These are phyloP conservation scores for Cercophora sp. DNA, from an alignment of 495 filamentous ascomycete genomes.

Conservation along the genomic window DNA sequence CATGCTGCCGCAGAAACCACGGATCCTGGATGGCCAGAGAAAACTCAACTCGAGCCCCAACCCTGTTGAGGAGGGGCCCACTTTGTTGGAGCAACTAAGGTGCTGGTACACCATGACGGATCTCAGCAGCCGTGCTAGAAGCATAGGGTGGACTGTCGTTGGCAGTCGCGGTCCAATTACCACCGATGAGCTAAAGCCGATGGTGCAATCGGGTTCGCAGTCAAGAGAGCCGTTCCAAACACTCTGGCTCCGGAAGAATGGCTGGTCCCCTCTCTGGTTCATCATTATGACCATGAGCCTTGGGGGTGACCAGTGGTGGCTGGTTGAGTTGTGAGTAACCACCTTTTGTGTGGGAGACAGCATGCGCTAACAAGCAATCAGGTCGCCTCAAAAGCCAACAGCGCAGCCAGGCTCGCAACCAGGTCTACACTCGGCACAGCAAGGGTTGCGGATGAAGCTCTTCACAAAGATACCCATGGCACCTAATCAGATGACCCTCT, in stretches of 20 bases:
- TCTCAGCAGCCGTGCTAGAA: constrained; percentile 55
- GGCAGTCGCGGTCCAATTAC: constrained; percentile 53
- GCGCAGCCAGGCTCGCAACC: constrained; percentile 13
- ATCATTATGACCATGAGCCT: constrained; percentile 65
- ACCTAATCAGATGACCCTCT: constrained; percentile 27
- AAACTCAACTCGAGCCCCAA: constrained; percentile 52
- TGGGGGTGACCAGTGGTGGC: constrained; percentile 73
- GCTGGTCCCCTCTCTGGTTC: constrained; percentile 65
- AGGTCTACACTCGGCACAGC: constrained; percentile 19
- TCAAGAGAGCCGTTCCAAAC: constrained; percentile 51
- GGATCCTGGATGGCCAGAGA: constrained; percentile 40
- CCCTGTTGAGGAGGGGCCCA: constrained; percentile 50
- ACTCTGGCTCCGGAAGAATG: constrained; percentile 58
- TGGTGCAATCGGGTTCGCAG: constrained; percentile 45
- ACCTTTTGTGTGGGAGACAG: constrained; percentile 2
- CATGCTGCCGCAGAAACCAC: constrained; percentile 41
- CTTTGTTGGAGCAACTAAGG: constrained; percentile 54
- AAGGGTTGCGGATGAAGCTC: constrained; percentile 22
- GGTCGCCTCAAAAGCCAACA: background rate
- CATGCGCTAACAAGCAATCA: constrained; percentile 15
- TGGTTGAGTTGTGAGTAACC: constrained; percentile 56
- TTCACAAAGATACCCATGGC: constrained; percentile 37
- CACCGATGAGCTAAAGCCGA: constrained; percentile 53
- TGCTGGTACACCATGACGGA: constrained; percentile 57
- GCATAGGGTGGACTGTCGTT: constrained; percentile 57